These are phyloP conservation scores for Kurtzmaniella natalensis DNA, from an alignment of 1,139 yeast genomes.

Conservation along the genomic window DNA sequence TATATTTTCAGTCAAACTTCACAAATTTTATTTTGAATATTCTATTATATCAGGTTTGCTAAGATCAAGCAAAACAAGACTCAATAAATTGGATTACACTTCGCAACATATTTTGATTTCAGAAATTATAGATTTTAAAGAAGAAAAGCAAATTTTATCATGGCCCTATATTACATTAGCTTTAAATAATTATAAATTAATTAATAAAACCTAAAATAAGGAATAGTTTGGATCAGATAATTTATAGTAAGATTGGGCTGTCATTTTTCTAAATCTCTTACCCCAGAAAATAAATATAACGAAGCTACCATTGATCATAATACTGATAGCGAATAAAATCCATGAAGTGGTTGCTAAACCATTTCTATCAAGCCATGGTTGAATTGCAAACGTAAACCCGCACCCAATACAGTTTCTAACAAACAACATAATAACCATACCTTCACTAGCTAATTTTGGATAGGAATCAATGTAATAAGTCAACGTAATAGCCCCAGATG, in stretches of 20 bases:
- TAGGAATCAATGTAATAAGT: conserved; percentile 58
- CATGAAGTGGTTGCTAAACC: conserved; percentile 39
- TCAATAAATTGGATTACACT: no score
- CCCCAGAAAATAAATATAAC: conserved; percentile 36
- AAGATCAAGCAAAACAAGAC: no score
- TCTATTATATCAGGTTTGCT: no score
- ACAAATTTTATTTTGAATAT: no score
- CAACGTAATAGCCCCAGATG: conserved; percentile 53
- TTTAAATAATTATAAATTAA: no score
- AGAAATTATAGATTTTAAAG: no score
- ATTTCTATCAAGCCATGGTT: conserved; percentile 39
- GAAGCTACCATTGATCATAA: conserved; percentile 39
- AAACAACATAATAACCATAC: conserved; percentile 48
- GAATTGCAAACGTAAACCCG: conserved; percentile 44
- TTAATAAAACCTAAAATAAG: neutral
- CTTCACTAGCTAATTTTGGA: conserved; percentile 52
- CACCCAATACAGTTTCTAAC: conserved; percentile 45
- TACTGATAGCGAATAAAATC: conserved; percentile 44
- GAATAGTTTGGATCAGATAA: conserved; percentile 15
- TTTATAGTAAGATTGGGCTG: conserved; percentile 19
- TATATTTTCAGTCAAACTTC: no score
- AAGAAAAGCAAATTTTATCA: no score
- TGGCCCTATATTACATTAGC: no score
- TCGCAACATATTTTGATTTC: no score
- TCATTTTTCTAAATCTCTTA: conserved; percentile 30